phyloP scores from a whole-genome alignment of 306 rosid species.

The Alnus rubra region DNA sequence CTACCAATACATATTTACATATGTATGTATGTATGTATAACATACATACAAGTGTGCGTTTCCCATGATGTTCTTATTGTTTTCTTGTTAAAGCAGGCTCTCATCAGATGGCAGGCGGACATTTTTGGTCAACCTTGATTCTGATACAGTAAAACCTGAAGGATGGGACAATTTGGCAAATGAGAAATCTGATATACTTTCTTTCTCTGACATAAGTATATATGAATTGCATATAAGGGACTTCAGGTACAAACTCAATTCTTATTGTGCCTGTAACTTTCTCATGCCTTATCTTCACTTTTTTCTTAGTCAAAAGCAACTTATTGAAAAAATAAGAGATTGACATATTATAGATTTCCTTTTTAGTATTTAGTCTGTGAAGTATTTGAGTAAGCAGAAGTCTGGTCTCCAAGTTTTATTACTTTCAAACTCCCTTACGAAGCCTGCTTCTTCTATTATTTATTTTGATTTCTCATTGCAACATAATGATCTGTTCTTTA shows the following conservation, averaged over 20 bases:
- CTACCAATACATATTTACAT: not conserved
- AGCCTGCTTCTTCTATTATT: not conserved
- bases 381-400: not conserved
- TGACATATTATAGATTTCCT: not conserved
- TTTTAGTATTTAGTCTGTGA: not conserved
- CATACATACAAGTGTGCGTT: slow-evolving; percentile 4
- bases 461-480: not conserved
- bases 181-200: slow-evolving; percentile 63
- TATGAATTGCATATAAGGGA: slow-evolving; percentile 90
- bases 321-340: not conserved
- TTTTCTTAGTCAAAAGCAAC: slow-evolving; percentile 2
- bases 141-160: slow-evolving; percentile 64
- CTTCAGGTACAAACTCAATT: slow-evolving; percentile 61
- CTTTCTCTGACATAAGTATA: slow-evolving; percentile 82
- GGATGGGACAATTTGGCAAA: slow-evolving; percentile 74
- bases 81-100: slow-evolving; percentile 58
- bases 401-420: not conserved
- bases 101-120: slow-evolving; percentile 76
- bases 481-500: not conserved
- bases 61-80: slow-evolving; percentile 16
- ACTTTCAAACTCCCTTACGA: not conserved
- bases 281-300: slow-evolving; percentile 9
- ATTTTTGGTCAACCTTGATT: slow-evolving; percentile 60
- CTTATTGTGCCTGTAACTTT: slow-evolving; percentile 15
- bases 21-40: not conserved